A percentile compares a stretch with the other conserved stretches of the same genome.
Conservation (phyloP, 805 yeast genomes). For the Cyberlindnera euphorbiiphila region DNA sequence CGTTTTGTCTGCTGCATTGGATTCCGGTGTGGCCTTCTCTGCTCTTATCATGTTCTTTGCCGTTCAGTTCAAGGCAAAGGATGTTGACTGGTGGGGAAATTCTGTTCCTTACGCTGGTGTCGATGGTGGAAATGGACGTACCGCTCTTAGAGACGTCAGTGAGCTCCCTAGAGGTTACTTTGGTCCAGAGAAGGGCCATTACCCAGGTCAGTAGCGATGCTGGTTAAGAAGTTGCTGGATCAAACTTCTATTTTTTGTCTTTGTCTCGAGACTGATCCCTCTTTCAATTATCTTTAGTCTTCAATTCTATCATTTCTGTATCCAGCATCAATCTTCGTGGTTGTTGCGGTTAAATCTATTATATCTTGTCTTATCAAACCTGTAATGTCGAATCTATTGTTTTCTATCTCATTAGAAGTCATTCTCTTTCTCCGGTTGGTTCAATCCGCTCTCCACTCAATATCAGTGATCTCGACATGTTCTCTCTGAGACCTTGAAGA, state of each 20-base stretch:
- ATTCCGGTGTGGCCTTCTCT: slow-evolving; percentile 59
- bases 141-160: slow-evolving; percentile 8
- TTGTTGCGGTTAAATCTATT: no score
- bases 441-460: slow-evolving; percentile 22
- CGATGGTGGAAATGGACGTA: slow-evolving; percentile 33
- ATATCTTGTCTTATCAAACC: no score
- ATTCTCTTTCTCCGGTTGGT: no score
- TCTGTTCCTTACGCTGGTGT: slow-evolving; percentile 33
- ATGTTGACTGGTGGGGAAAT: slow-evolving; percentile 66
- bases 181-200: slow-evolving; percentile 18
- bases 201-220: no score
- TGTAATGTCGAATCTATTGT: no score
- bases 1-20: slow-evolving; percentile 50
- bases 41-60: slow-evolving; percentile 48
- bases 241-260: no score
- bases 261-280: no score
- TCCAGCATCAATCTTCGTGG: no score
- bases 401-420: no score
- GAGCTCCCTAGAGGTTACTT: slow-evolving; percentile 17
- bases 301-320: no score
- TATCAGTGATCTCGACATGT: slow-evolving; percentile 19
- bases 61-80: slow-evolving; percentile 38
- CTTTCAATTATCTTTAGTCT: no score
- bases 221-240: no score
- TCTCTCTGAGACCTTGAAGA: slow-evolving; percentile 18